A percentile compares a stretch with the other conserved stretches of the same genome.
These are phyloP conservation scores for Tetragonia tetragonoides DNA, from an alignment of 148 eudicot genomes.

Conservation along the genomic window DNA sequence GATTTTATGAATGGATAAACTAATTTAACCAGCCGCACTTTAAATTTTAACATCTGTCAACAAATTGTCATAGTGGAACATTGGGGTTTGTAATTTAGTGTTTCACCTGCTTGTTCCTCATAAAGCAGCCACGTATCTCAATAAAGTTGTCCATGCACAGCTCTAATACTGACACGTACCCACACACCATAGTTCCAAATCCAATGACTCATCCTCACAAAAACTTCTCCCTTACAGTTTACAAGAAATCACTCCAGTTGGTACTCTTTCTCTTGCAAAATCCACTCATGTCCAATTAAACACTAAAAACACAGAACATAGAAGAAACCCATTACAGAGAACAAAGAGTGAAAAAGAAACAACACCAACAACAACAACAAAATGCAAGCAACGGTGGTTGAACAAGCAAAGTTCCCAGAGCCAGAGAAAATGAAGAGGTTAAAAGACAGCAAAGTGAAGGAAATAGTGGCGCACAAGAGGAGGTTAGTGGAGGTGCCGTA, in stretches of 20 bases:
- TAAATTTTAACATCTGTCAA: too few relatives aligned
- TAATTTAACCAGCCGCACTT: too few relatives aligned
- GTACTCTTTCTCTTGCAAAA: too few relatives aligned
- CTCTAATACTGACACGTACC: slow-evolving; percentile 4
- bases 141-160: neutral
- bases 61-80: neutral
- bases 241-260: too few relatives aligned
- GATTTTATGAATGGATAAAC: too few relatives aligned
- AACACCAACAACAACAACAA: neutral
- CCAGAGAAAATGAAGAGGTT: slow-evolving; percentile 10
- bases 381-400: neutral
- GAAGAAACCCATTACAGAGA: neutral
- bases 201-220: neutral
- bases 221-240: neutral
- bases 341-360: neutral
- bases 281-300: neutral
- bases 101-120: neutral
- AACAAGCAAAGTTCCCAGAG: neutral
- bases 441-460: slow-evolving; percentile 50
- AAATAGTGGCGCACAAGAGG: slow-evolving; percentile 47
- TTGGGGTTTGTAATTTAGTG: neutral
- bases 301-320: neutral
- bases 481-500: slow-evolving; percentile 85
- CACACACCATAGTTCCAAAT: neutral
- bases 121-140: slow-evolving; percentile 5